phyloP scores from a whole-genome alignment of 257 asterid genomes.

The Apocynum venetum region DNA sequence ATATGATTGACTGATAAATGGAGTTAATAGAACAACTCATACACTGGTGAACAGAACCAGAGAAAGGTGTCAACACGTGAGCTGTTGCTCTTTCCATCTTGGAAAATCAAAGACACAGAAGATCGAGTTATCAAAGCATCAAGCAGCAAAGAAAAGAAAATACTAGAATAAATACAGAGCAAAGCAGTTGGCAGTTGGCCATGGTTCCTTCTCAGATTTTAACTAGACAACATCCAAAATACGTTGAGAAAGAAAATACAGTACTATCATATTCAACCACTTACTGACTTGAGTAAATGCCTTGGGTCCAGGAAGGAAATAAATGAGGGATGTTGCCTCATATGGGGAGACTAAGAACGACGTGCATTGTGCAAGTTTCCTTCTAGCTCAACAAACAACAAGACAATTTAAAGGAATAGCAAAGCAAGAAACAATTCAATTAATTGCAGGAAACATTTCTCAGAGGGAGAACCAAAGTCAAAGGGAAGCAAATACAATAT shows the following conservation, averaged over 20 bases:
- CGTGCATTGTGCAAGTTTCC: neutral
- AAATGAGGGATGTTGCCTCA: neutral
- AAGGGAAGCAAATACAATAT: neutral
- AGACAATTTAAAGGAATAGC: neutral
- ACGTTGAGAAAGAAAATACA: neutral
- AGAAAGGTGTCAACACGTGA: conserved; percentile 9
- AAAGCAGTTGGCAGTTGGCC: conserved; percentile 9
- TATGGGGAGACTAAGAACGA: neutral
- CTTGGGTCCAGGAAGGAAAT: neutral
- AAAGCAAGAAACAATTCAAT: neutral
- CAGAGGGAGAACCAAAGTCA: neutral
- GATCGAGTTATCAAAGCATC: neutral
- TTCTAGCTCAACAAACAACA: neutral
- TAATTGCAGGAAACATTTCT: neutral
- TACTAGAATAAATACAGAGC: neutral
- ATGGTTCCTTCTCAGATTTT: neutral
- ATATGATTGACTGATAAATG: conserved; percentile 1
- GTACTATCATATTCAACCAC: conserved; percentile 1
- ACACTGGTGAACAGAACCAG: neutral
- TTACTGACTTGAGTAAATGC: conserved; percentile 5
- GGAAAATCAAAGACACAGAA: neutral
- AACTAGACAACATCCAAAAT: neutral
- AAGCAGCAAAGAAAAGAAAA: too few relatives aligned
- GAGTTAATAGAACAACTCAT: conserved; percentile 5
- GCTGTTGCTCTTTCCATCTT: neutral